A percentile compares a stretch with the other conserved stretches of the same genome.
phyloP scores from a whole-genome alignment of 2,329 filamentous ascomycete genomes.

The Verticillium nubilum region DNA sequence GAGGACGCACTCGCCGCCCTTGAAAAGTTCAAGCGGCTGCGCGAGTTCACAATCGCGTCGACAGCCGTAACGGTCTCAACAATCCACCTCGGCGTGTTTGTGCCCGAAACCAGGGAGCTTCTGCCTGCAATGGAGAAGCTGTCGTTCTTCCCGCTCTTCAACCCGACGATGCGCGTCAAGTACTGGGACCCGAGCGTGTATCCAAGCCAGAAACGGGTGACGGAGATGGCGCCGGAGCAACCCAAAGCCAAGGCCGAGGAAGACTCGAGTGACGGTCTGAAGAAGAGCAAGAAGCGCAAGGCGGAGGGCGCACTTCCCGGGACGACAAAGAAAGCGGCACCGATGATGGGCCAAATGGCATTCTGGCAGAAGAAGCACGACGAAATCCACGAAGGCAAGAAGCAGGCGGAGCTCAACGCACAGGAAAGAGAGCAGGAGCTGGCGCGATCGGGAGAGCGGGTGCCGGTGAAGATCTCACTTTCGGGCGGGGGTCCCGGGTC shows the following conservation, averaged over 20 bases:
- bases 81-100: conserved; percentile 80
- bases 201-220: conserved; percentile 57
- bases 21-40: conserved; percentile 63
- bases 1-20: conserved; percentile 72
- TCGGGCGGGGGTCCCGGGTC: conserved; percentile 1
- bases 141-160: conserved; percentile 66
- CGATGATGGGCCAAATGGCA: conserved; percentile 37
- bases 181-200: conserved; percentile 76
- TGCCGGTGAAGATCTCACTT: conserved; percentile 14
- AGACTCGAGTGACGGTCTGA: conserved; percentile 19
- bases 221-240: conserved; percentile 40
- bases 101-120: conserved; percentile 59
- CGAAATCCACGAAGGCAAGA: conserved; percentile 26
- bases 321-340: conserved; percentile 29
- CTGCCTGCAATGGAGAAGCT: conserved; percentile 52
- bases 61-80: conserved; percentile 66
- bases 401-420: not conserved
- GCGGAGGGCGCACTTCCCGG: conserved; percentile 26
- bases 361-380: conserved; percentile 39
- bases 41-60: conserved; percentile 73
- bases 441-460: conserved; percentile 3
- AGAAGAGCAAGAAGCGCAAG: conserved; percentile 50
- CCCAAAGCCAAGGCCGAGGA: conserved; percentile 28
- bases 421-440: not conserved
- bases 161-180: conserved; percentile 60